Percentiles rank a stretch among this genome's conserved stretches.
Conservation (phyloP, 257 asterid species). For the Solanum tarijense region DNA sequence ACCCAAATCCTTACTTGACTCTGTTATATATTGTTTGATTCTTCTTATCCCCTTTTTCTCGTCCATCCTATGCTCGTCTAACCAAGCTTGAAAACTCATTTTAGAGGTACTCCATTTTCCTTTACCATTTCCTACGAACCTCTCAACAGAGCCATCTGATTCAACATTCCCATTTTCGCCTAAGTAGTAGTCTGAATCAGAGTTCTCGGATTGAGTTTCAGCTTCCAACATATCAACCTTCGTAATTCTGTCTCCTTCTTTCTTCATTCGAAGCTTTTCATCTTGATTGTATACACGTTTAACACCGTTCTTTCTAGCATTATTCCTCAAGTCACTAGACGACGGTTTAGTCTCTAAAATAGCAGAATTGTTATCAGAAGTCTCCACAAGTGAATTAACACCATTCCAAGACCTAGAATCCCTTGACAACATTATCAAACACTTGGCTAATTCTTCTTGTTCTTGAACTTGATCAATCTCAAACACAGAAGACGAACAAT, state of each 20-base stretch:
- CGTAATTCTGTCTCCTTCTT: slow-evolving; percentile 18
- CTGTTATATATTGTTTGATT: slow-evolving; percentile 24
- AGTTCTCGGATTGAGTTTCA: slow-evolving; percentile 36
- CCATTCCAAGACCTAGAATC: slow-evolving; percentile 48
- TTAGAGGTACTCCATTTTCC: slow-evolving; percentile 13
- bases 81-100: slow-evolving; percentile 10
- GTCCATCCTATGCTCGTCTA: slow-evolving; percentile 22
- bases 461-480: slow-evolving; percentile 66
- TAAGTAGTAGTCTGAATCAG: slow-evolving; percentile 88
- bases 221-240: slow-evolving; percentile 19
- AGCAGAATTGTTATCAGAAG: slow-evolving; percentile 81
- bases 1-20: slow-evolving; percentile 8
- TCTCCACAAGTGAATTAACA: slow-evolving; percentile 60
- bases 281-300: slow-evolving; percentile 1
- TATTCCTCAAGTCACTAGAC: slow-evolving; percentile 37
- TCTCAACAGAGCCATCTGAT: slow-evolving; percentile 61
- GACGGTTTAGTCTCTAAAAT: slow-evolving; percentile 70
- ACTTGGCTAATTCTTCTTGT: slow-evolving; percentile 67
- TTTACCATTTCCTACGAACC: slow-evolving; percentile 15
- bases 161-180: slow-evolving; percentile 57
- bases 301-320: slow-evolving; percentile 16
- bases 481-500: slow-evolving; percentile 51
- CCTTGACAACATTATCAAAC: slow-evolving; percentile 75
- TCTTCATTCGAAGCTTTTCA: slow-evolving; percentile 15
- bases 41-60: slow-evolving; percentile 16